Evolutionary conservation across 2,329 filamentous ascomycete genomes (phyloP).

Genomic region (Xylariomycetidae sp.): DNA sequence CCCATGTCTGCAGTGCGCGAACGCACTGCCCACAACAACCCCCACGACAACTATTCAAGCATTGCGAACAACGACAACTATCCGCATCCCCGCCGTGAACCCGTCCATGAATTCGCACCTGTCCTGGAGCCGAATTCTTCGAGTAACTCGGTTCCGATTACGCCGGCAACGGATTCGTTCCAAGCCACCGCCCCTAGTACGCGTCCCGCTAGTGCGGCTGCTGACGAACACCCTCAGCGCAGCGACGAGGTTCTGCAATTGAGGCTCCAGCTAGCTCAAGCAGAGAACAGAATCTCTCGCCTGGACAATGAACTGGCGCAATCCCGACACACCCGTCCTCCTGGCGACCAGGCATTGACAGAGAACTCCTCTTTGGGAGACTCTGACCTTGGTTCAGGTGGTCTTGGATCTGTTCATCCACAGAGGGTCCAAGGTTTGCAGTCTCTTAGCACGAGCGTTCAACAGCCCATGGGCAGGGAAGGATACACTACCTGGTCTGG

Average conservation of each 20-base stretch:
- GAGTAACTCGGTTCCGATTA: constrained; percentile 56
- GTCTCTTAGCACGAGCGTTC: constrained; percentile 24
- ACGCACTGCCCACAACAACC: too few species aligned
- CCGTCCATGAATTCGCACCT: too few species aligned
- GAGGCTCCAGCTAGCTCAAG: constrained; percentile 65
- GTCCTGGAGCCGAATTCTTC: constrained; percentile 44
- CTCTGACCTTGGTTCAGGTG: too few species aligned
- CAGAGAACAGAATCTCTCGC: constrained; percentile 62
- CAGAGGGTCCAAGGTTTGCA: constrained; percentile 14
- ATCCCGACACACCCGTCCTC: constrained; percentile 52
- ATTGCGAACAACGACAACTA: too few species aligned
- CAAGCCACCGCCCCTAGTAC: constrained; percentile 42
- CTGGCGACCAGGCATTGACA: too few species aligned
- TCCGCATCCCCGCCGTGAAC: too few species aligned
- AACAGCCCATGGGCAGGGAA: constrained; percentile 29
- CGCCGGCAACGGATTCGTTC: constrained; percentile 52
- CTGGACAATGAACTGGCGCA: constrained; percentile 67
- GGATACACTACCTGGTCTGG: constrained; percentile 46
- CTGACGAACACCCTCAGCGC: constrained; percentile 35
- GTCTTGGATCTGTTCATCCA: too few species aligned
- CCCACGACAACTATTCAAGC: too few species aligned
- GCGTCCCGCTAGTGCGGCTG: constrained; percentile 44
- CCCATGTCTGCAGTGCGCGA: too few species aligned
- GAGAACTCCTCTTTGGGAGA: too few species aligned
- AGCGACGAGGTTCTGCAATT: constrained; percentile 60